Percentiles rank a stretch among this genome's conserved stretches.
These are phyloP conservation scores for Cystobasidiaceae sp. DNA, from an alignment of 1,284 basidiomycete genomes.

Conservation along the genomic window DNA sequence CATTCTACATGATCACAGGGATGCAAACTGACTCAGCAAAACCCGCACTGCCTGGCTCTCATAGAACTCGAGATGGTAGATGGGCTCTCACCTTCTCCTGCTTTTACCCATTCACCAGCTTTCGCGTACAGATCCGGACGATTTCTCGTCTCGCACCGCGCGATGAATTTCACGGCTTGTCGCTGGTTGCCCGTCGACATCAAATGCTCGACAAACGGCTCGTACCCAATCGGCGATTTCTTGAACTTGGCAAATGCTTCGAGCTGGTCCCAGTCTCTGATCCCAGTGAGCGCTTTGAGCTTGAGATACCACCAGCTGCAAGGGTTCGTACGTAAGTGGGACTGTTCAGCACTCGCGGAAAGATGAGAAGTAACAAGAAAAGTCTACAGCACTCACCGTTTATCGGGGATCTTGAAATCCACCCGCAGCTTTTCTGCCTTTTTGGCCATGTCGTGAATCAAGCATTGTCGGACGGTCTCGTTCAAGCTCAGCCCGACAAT, in stretches of 20 bases:
- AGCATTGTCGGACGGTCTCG: constrained; percentile 69
- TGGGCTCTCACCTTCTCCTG: constrained; percentile 61
- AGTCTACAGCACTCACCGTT: constrained; percentile 59
- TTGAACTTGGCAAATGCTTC: constrained; percentile 77
- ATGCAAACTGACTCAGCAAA: too few species aligned
- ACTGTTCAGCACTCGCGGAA: too few species aligned
- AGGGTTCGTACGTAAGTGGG: constrained; percentile 13
- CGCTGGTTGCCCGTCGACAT: constrained; percentile 64
- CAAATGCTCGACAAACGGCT: constrained; percentile 78
- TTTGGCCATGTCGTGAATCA: constrained; percentile 72
- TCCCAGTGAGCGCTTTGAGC: constrained; percentile 69
- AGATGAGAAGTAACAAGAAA: not conserved
- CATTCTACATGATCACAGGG: constrained; percentile 1
- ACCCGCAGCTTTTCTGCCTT: constrained; percentile 75
- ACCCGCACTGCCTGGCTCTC: too few species aligned
- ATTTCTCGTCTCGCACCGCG: constrained; percentile 73
- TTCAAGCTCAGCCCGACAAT: constrained; percentile 78
- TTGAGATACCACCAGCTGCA: constrained; percentile 92
- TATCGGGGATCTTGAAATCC: constrained; percentile 88
- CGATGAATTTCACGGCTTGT: constrained; percentile 69
- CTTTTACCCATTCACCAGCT: constrained; percentile 80
- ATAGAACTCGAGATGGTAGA: too few species aligned
- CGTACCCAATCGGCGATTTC: constrained; percentile 91
- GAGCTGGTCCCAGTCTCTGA: constrained; percentile 74
- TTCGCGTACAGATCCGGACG: constrained; percentile 77